These are phyloP conservation scores for Kodamaea arcana DNA, from an alignment of 1,139 yeast species.

Conservation along the genomic window DNA sequence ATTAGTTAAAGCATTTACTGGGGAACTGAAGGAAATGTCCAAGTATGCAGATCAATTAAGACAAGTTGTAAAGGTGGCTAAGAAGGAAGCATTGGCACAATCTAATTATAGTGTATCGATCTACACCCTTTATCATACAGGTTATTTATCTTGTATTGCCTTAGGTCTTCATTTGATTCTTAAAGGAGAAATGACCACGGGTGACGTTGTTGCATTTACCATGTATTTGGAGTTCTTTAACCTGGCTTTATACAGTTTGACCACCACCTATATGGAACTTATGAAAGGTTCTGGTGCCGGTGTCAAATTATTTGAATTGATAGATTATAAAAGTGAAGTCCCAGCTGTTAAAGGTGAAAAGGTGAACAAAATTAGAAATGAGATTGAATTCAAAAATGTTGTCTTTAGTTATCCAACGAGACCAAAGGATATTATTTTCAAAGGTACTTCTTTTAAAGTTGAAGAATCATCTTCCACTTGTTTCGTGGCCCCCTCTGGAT, in stretches of 20 bases:
- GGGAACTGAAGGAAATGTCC: conserved; percentile 40
- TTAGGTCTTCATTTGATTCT: conserved; percentile 43
- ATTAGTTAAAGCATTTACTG: conserved; percentile 44
- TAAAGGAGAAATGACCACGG: conserved; percentile 43
- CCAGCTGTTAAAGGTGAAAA: conserved; percentile 40
- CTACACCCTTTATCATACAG: conserved; percentile 42
- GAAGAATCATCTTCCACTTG: conserved; percentile 77
- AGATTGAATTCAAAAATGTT: conserved; percentile 64
- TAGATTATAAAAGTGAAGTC: conserved; percentile 42
- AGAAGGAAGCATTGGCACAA: conserved; percentile 46
- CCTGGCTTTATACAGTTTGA: conserved; percentile 46
- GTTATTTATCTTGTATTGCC: conserved; percentile 44
- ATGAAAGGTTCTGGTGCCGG: conserved; percentile 59
- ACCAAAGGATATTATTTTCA: conserved; percentile 66
- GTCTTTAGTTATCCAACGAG: conserved; percentile 84
- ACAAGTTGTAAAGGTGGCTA: conserved; percentile 41
- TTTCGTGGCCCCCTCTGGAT: conserved; percentile 88
- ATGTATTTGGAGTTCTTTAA: conserved; percentile 50
- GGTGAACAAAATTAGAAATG: conserved; percentile 45
- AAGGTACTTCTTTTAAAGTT: conserved; percentile 58
- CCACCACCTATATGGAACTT: conserved; percentile 50
- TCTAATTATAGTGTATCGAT: conserved; percentile 45
- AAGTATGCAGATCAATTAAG: conserved; percentile 40
- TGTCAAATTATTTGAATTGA: conserved; percentile 42
- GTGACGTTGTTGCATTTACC: conserved; percentile 46